A percentile compares a stretch with the other conserved stretches of the same genome.
phyloP scores from a whole-genome alignment of 805 yeast species.

The Wickerhamiella shivajii region DNA sequence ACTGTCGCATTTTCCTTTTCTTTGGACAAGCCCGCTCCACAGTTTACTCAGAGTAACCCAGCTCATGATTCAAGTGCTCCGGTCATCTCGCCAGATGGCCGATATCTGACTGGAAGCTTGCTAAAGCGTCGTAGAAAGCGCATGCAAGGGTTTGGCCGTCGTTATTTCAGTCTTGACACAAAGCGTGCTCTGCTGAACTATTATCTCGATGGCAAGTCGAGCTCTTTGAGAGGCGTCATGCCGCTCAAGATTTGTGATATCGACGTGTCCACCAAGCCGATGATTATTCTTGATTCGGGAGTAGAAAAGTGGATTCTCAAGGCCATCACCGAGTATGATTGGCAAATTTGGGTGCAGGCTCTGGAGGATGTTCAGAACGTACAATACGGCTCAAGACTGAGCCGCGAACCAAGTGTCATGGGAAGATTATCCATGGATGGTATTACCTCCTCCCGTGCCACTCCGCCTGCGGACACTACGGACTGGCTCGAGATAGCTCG shows the following conservation, averaged over 20 bases:
- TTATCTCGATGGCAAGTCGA: constrained; percentile 53
- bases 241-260: constrained; percentile 72
- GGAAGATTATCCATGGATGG: too few species aligned
- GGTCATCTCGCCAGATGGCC: constrained; percentile 17
- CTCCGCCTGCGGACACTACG: background rate
- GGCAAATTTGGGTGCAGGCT: constrained; percentile 72
- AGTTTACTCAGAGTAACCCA: background rate
- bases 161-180: constrained; percentile 74
- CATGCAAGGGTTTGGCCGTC: constrained; percentile 70
- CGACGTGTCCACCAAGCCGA: constrained; percentile 47
- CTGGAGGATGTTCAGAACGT: constrained; percentile 33
- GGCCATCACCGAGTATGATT: constrained; percentile 49
- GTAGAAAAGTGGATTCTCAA: constrained; percentile 87
- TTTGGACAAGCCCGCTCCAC: constrained; percentile 3
- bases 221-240: constrained; percentile 79
- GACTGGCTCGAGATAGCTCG: constrained; percentile 4
- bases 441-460: background rate
- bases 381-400: constrained; percentile 7
- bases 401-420: constrained; percentile 7
- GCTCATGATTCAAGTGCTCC: background rate
- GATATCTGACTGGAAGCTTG: constrained; percentile 59
- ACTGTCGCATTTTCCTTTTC: constrained; percentile 45
- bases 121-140: constrained; percentile 71
- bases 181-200: constrained; percentile 74
- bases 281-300: constrained; percentile 81